These are phyloP conservation scores for Scedosporium boydii DNA, from an alignment of 2,329 filamentous ascomycete species.

Conservation along the genomic window DNA sequence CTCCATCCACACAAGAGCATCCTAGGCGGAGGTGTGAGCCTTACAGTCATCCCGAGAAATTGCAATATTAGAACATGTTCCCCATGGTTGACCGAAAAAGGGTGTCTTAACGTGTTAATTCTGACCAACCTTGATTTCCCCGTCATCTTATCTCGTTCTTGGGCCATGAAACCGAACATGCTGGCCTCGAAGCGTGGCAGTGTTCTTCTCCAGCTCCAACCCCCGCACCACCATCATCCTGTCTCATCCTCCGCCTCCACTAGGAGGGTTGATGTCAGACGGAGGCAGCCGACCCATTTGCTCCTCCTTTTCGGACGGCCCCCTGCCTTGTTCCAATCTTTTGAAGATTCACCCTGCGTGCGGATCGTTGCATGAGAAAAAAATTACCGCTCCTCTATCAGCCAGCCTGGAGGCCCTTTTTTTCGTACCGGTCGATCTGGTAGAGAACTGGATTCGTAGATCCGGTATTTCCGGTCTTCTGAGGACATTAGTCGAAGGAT, in stretches of 20 bases:
- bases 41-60: too few species aligned
- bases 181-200: background rate
- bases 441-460: too few species aligned
- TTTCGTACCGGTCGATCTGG: too few species aligned
- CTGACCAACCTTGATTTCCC: background rate
- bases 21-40: too few species aligned
- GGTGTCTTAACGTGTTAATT: background rate
- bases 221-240: background rate
- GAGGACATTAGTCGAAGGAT: too few species aligned
- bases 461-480: too few species aligned
- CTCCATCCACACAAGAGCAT: too few species aligned
- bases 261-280: background rate
- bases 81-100: background rate
- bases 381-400: background rate
- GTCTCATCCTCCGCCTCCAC: background rate
- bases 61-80: background rate
- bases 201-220: background rate
- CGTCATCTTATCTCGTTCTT: background rate
- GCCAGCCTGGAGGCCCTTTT: background rate
- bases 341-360: background rate
- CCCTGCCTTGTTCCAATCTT: background rate
- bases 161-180: background rate
- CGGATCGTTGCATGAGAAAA: background rate
- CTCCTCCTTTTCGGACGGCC: background rate
- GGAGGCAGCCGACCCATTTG: background rate